Evolutionary conservation across 2,329 filamentous ascomycete species (phyloP), one percentile per base, ranked within the genome.

Genomic region (Mycosphaerella sp.): DNA sequence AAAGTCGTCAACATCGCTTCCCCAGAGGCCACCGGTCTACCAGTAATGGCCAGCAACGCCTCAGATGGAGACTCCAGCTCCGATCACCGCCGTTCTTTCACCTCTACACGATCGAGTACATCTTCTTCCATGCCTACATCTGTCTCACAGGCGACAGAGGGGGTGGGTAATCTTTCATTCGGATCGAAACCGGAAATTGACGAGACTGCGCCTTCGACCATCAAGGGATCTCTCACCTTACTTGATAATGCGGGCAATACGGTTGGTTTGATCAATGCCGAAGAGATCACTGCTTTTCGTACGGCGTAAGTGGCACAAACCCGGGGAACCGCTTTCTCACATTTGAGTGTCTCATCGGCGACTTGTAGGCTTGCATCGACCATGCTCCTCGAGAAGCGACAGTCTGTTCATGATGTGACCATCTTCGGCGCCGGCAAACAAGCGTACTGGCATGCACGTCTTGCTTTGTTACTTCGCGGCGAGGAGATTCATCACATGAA

Each of bases 401-500:
- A 79, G 49, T 78, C 79, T 25, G 84, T 95, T 37, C 83, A 85
- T 64, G 87, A 84, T 12, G 66, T 96, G 9, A 84, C 85, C 12
- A 85, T 95, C 47, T 97, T 96, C 67, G 91, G 91, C 18, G 84
- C 86, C 30, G 91, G 91, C 41, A 82, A 85, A 60, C 90, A 96
- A 72, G 91, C 91, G 10, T 95, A 91, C 73, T 97, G 90, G 90
- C 91, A 96, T 67, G 81, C 95, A 39, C 84, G 89, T 0, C 78
- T 97, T 4, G 85, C 90, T 0, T 77, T 97, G 9, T 77, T 91
- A 57, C 76, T 93, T 44, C 85, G 79, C 1, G 75, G 76, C 0
- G 64, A 72, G 41, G 87, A 88, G 16, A 84, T 95, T 60, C 83
- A 84, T 61, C 81, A 85, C 52, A 79, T 96, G 42, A 85, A 91